Base-by-base conservation (phyloP, 805 yeast species). In the Teunomyces lycoperdinae region DNA sequence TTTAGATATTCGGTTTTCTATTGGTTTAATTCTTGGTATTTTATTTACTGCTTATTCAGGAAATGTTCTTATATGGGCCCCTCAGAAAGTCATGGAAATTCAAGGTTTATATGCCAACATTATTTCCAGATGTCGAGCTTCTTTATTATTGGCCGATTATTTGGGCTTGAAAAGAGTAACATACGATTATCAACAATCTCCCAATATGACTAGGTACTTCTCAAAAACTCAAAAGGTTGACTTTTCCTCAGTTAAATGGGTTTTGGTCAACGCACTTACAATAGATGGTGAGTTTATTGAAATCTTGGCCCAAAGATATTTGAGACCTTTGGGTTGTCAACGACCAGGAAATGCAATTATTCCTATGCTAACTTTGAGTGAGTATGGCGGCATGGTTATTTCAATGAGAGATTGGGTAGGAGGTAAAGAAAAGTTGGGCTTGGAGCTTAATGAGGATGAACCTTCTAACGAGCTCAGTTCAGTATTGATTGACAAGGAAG, bases 351-450 rank as follows among this genome's bases (percentile, higher is more conserved):
- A 81, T 45, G 87, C 89, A 4, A 85, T 90, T 27, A 84, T 96
- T 0, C 99, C 99, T 0, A 79, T 94, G 73, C 72, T 94, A 39
- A 87, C 97, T 0, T 70, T 94, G 43, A 81, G 87, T 53, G 99
- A 94, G 61, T 95, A 90, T 59, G 99, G 99, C 30, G 99, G 99
- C 2, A 88, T 92, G 81, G 90, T 91, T 9, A 82, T 94, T 5
- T 83, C 97, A 0, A 80, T 90, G 77, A 77, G 96, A 54, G 99
- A 94, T 64, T 92, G 96, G 89, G 70, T 91, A 11, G 90, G 89
- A 3, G 80, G 80, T 3, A 80, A 80, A 46, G 87, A 84, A 16
- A 79, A 79, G 42, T 58, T 85, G 47, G 87, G 88, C 4, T 58
- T 70, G 33, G 68, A 68, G 3, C 63, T 67, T 11, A 34, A 55